A percentile compares a stretch with the other conserved stretches of the same genome.
Conservation (phyloP, 1,284 basidiomycete species). For the Malassezia furfur region DNA sequence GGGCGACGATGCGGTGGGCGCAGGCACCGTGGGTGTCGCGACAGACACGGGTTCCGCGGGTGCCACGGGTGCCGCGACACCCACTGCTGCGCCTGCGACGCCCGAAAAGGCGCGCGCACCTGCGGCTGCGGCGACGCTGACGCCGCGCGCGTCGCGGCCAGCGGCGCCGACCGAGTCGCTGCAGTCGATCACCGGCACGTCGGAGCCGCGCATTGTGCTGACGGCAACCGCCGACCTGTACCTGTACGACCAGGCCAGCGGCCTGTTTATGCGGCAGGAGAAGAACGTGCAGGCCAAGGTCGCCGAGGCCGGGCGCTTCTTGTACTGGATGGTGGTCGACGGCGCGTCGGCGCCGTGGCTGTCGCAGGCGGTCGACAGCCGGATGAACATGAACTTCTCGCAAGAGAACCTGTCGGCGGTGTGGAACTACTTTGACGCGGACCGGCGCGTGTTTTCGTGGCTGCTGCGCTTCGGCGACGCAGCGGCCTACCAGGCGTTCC, state of each 20-base stretch:
- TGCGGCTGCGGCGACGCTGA: neutral
- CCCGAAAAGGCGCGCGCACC: neutral
- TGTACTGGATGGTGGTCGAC: constrained; percentile 56
- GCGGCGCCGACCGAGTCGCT: constrained; percentile 16
- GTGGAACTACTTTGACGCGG: constrained; percentile 63
- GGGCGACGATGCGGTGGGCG: neutral
- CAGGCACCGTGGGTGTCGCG: too few species aligned
- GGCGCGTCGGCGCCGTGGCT: constrained; percentile 55
- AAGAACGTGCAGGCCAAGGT: constrained; percentile 61
- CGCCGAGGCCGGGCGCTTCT: constrained; percentile 54
- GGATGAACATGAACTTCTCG: constrained; percentile 43
- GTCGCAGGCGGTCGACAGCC: constrained; percentile 59
- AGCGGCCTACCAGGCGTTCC: constrained; percentile 60
- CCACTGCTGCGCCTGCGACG: neutral
- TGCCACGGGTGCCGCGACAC: neutral
- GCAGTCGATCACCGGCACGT: constrained; percentile 13
- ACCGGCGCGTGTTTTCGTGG: constrained; percentile 64
- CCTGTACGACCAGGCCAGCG: constrained; percentile 63
- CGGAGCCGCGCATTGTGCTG: constrained; percentile 22
- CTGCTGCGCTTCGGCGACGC: constrained; percentile 62
- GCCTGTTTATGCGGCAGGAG: constrained; percentile 66
- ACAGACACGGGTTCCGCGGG: too few species aligned
- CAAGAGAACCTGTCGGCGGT: constrained; percentile 59
- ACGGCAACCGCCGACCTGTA: constrained; percentile 53
- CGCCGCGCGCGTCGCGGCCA: constrained; percentile 2